phyloP scores from a whole-genome alignment of 2,329 filamentous ascomycete species.

The Achaetomium macrosporum region DNA sequence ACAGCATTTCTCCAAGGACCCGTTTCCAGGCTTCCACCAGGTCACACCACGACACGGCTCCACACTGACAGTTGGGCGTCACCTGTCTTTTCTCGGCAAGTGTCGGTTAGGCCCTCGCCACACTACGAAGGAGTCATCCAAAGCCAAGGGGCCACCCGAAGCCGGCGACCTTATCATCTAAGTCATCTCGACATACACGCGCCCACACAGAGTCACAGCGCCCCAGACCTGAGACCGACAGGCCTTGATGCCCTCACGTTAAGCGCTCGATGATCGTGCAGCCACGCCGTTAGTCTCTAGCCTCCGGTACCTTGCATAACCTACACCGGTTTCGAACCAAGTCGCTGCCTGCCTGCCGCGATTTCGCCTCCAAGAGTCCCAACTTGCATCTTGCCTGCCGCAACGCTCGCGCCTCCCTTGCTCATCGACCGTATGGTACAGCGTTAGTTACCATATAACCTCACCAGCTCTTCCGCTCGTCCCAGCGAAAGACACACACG shows the following conservation, averaged over 20 bases:
- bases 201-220: slow-evolving; percentile 23
- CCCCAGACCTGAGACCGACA: slow-evolving; percentile 17
- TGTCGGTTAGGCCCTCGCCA: slow-evolving; percentile 26
- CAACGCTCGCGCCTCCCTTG: slow-evolving; percentile 6
- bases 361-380: slow-evolving; percentile 7
- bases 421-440: slow-evolving; percentile 27
- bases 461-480: slow-evolving; percentile 25
- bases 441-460: slow-evolving; percentile 31
- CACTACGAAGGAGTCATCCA: slow-evolving; percentile 26
- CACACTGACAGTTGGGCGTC: slow-evolving; percentile 30
- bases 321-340: slow-evolving; percentile 11
- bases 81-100: slow-evolving; percentile 28
- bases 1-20: slow-evolving; percentile 23
- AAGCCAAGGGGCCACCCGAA: slow-evolving; percentile 24
- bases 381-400: too few species aligned
- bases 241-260: slow-evolving; percentile 13
- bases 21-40: slow-evolving; percentile 29
- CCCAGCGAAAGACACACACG: slow-evolving; percentile 34
- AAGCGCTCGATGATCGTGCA: slow-evolving; percentile 19
- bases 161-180: slow-evolving; percentile 19
- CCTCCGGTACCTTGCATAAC: slow-evolving; percentile 25
- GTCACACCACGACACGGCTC: slow-evolving; percentile 27
- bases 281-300: slow-evolving; percentile 16
- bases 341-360: slow-evolving; percentile 1
- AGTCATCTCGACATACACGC: slow-evolving; percentile 23